Percentiles rank a stretch among this genome's conserved stretches.
Evolutionary conservation across 768 basidiomycete genomes (phyloP).

Genomic region (Roridomyces roridus): DNA sequence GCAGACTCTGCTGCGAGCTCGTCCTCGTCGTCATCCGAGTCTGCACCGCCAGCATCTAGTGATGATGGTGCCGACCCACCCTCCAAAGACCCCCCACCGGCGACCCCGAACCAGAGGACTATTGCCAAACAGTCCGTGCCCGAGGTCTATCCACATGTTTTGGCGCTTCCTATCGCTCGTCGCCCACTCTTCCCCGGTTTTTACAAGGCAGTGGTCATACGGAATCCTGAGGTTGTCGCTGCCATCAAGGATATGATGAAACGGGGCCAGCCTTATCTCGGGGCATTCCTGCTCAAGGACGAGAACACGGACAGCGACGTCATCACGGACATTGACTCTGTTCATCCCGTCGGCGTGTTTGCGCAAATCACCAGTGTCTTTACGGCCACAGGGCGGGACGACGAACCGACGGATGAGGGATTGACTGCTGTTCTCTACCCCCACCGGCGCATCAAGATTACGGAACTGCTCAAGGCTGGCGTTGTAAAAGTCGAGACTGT

Average conservation of each 20-base stretch:
- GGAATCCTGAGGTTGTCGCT: conserved; percentile 88
- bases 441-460: conserved; percentile 88
- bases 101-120: conserved; percentile 47
- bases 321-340: conserved; percentile 85
- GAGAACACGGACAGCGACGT: conserved; percentile 92
- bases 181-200: conserved; percentile 97
- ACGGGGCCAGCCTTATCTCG: conserved; percentile 95
- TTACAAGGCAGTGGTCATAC: conserved; percentile 96
- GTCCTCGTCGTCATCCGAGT: conserved; percentile 37
- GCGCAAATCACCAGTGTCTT: conserved; percentile 97
- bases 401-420: conserved; percentile 79
- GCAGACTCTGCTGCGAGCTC: conserved; percentile 8
- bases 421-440: conserved; percentile 96
- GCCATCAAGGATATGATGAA: conserved; percentile 97
- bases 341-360: conserved; percentile 94
- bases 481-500: conserved; percentile 42
- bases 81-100: conserved; percentile 34
- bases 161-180: conserved; percentile 94
- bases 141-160: conserved; percentile 89
- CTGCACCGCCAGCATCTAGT: conserved; percentile 45
- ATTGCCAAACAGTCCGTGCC: conserved; percentile 90
- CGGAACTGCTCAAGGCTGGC: conserved; percentile 80
- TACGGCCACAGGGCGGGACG: conserved; percentile 53
- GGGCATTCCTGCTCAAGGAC: conserved; percentile 95
- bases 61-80: conserved; percentile 41